These are phyloP conservation scores for Medakamo hakoo DNA, from an alignment of 139 green algal genomes.

Conservation along the genomic window DNA sequence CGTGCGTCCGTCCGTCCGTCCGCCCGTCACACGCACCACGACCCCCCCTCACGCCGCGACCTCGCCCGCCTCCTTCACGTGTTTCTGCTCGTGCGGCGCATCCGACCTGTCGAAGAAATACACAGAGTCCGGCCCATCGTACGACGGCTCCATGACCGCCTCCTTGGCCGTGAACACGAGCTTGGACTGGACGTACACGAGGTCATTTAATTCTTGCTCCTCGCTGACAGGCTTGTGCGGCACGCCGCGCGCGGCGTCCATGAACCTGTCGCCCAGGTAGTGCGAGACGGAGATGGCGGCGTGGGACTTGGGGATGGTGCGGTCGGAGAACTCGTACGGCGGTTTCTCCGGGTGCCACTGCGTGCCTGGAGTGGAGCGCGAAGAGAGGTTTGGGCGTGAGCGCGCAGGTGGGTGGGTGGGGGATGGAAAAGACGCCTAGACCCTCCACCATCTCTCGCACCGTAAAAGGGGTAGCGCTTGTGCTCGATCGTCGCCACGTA, in stretches of 20 bases:
- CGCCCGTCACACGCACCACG: too few species aligned
- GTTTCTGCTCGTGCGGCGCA: too few species aligned
- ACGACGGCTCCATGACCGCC: slow-evolving; percentile 43
- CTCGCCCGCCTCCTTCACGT: too few species aligned
- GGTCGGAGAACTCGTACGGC: slow-evolving; percentile 62
- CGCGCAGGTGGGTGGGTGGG: background rate
- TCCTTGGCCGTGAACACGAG: slow-evolving; percentile 44
- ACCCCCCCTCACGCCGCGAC: too few species aligned
- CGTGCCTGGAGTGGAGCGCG: slow-evolving; percentile 11
- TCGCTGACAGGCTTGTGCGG: slow-evolving; percentile 40
- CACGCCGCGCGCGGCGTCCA: slow-evolving; percentile 37
- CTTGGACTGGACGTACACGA: slow-evolving; percentile 57
- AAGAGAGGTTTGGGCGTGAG: background rate
- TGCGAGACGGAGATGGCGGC: slow-evolving; percentile 48
- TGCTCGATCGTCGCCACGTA: slow-evolving; percentile 64
- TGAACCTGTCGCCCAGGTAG: slow-evolving; percentile 52
- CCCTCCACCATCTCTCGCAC: too few species aligned
- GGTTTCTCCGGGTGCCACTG: slow-evolving; percentile 82
- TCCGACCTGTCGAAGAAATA: slow-evolving; percentile 22
- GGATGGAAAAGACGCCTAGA: background rate
- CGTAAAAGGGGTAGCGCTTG: slow-evolving; percentile 64
- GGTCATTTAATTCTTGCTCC: slow-evolving; percentile 56
- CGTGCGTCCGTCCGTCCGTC: too few species aligned
- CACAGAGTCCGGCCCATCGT: slow-evolving; percentile 57
- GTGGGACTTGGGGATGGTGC: slow-evolving; percentile 48